Evolutionary conservation across 495 filamentous ascomycete species (phyloP), one percentile per base, ranked within the genome.

Genomic region (Podospora anserina): DNA sequence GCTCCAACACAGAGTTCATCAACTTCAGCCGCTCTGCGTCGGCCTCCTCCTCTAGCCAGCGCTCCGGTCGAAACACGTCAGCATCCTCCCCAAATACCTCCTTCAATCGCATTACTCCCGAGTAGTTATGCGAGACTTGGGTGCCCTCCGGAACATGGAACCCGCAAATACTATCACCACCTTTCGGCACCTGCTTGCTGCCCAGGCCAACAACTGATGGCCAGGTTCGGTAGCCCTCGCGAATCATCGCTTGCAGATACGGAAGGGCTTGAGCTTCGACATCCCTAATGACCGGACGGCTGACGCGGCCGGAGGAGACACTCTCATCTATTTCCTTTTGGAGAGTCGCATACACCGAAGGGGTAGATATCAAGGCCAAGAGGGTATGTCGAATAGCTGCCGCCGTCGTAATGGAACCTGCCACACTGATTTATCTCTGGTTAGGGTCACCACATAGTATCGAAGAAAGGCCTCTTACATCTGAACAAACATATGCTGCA

Each of bases 371-470:
- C 19, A 90, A 71, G 69, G 86, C 85, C 34, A 82, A 74, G 61
- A 90, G 76, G 61, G 86, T 78, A 5, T 80, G 81, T 56, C 83
- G 82, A 71, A 90, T 84, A n/a, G 84, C 82, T 0, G 87, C 87
- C 0, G 86, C 84, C 0, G 87, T 88, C 23, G 89, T 90, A 66
- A 91, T 89, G 5, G 88, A 86, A 7, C 88, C 88, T 1, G 89
- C 89, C 4, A 90, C 77, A 54, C 79, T 81, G 49, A 23, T 23
- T 18, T n/a, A 26, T 44, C 67, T 3, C 53, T 74, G 61, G 66
- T 61, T 82, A 15, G 5, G 23, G 6, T 13, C 6, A n/a, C 16
- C 13, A 27, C 49, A 63, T 27, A 16, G 28, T 20, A 16, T 20
- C 32, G 79, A 4, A 72, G 62, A 11, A 76, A 39, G 73, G 4